These are phyloP conservation scores for Collybia sordida DNA, from an alignment of 768 basidiomycete species.

Conservation along the genomic window DNA sequence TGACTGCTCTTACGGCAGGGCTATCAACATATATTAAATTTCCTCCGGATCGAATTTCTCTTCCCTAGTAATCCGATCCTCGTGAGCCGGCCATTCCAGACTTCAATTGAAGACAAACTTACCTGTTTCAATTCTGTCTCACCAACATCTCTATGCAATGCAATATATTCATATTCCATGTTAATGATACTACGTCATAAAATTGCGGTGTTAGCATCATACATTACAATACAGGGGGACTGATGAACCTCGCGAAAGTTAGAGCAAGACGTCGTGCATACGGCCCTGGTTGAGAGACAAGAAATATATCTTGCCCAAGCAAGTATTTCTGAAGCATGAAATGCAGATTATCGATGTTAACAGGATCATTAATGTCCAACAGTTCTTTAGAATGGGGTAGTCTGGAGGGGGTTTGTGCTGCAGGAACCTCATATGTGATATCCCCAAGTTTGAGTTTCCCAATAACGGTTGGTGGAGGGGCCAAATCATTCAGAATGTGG, in stretches of 20 bases:
- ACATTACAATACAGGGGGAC: background rate
- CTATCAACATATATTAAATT: constrained; percentile 69
- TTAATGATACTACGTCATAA: constrained; percentile 50
- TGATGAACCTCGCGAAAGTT: constrained; percentile 57
- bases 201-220: background rate
- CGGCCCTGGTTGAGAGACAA: constrained; percentile 66
- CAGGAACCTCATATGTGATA: constrained; percentile 55
- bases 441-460: constrained; percentile 59
- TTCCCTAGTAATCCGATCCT: constrained; percentile 33
- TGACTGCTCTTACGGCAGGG: constrained; percentile 64
- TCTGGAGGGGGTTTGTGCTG: constrained; percentile 45
- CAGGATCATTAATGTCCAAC: constrained; percentile 50
- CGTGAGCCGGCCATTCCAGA: background rate
- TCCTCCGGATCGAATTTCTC: constrained; percentile 62
- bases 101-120: constrained; percentile 3
- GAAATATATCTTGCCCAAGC: constrained; percentile 65
- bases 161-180: constrained; percentile 67
- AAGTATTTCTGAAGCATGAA: constrained; percentile 70
- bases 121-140: constrained; percentile 72
- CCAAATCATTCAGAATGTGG: constrained; percentile 44
- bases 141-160: constrained; percentile 67
- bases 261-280: constrained; percentile 62
- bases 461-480: constrained; percentile 37
- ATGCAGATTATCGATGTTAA: constrained; percentile 58
- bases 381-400: constrained; percentile 44